Conservation (phyloP, 352 stramenopile genomes). For the Aphanomyces euteiches region DNA sequence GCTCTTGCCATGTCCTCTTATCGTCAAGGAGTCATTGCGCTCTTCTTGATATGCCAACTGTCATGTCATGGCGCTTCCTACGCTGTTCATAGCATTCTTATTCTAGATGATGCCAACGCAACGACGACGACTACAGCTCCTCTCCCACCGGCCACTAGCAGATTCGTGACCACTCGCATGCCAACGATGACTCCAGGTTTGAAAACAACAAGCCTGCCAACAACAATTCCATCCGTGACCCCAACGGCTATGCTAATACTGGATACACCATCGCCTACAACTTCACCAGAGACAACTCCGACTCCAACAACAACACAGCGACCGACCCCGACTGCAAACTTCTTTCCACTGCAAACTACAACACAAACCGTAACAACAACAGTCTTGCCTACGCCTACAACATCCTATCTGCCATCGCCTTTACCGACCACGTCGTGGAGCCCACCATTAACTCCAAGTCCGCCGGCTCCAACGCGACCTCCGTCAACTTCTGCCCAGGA, state of each 20-base stretch:
- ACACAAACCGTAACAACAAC: constrained; percentile 5
- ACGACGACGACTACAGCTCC: too few species aligned
- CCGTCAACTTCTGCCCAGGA: background rate
- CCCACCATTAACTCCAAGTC: background rate
- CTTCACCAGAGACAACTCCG: background rate
- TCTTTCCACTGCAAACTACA: background rate
- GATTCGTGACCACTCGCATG: too few species aligned
- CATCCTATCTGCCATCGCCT: constrained; percentile 1
- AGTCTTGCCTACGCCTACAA: background rate
- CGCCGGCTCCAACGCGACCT: background rate
- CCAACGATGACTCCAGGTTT: too few species aligned
- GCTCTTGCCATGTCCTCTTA: too few species aligned
- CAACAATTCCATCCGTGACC: background rate
- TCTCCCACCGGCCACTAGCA: too few species aligned
- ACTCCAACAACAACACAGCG: background rate
- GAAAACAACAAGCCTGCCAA: background rate
- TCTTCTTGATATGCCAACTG: too few species aligned
- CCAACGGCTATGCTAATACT: background rate
- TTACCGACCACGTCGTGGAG: background rate
- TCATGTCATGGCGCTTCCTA: too few species aligned
- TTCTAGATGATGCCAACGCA: too few species aligned
- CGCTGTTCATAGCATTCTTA: too few species aligned
- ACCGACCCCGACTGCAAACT: background rate
- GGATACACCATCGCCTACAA: background rate
- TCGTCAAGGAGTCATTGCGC: too few species aligned